Conservation (phyloP, 1,284 basidiomycete genomes). For the Thelephora terrestris region DNA sequence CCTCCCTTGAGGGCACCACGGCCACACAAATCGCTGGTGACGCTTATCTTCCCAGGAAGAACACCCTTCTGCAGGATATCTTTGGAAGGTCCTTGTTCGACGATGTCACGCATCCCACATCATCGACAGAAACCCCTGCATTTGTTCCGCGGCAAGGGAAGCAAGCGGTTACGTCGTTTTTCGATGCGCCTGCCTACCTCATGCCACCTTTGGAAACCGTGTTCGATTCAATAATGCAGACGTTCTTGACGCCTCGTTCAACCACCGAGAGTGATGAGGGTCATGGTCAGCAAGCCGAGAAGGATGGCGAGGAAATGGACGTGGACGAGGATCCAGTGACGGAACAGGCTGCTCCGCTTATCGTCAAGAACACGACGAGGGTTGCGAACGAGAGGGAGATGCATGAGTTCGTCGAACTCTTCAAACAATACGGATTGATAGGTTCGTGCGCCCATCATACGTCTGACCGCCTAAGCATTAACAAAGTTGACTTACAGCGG, state of each 20-base stretch:
- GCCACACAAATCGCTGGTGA: constrained; percentile 33
- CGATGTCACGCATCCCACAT: constrained; percentile 17
- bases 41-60: constrained; percentile 25
- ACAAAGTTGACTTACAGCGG: constrained; percentile 3
- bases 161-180: constrained; percentile 35
- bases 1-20: constrained; percentile 31
- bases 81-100: constrained; percentile 63
- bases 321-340: constrained; percentile 35
- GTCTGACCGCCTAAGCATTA: background rate
- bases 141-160: constrained; percentile 16
- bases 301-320: constrained; percentile 27
- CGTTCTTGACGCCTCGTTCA: constrained; percentile 40
- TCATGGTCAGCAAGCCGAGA: constrained; percentile 14
- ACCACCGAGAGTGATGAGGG: constrained; percentile 5
- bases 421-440: constrained; percentile 35
- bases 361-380: constrained; percentile 23
- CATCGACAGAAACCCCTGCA: constrained; percentile 13
- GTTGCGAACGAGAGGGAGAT: constrained; percentile 37
- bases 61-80: constrained; percentile 76
- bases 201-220: constrained; percentile 69
- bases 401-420: constrained; percentile 36
- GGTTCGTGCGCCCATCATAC: constrained; percentile 22
- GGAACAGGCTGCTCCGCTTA: constrained; percentile 15
- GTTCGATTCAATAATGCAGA: constrained; percentile 65
- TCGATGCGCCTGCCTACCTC: constrained; percentile 71